phyloP scores from a whole-genome alignment of 73 alveolate species.

The Tetrahymena thermophila region DNA sequence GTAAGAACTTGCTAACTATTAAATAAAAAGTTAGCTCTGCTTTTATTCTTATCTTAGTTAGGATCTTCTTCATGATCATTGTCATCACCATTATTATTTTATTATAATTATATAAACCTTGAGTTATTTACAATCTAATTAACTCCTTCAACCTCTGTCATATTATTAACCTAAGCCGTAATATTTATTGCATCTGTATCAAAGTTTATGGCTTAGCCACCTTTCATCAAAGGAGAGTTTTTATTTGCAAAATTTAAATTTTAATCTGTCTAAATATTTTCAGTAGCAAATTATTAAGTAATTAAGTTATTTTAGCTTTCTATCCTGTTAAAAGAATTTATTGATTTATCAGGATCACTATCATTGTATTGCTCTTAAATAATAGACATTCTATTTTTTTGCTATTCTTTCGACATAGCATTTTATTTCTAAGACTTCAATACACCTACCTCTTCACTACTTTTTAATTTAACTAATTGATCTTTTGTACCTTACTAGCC shows the following conservation, averaged over 20 bases:
- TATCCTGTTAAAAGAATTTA: background rate
- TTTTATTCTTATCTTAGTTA: background rate
- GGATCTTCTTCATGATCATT: background rate
- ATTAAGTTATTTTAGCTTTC: background rate
- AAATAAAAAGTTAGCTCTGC: background rate
- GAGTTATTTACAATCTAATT: background rate
- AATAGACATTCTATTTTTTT: background rate
- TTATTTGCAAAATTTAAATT: background rate
- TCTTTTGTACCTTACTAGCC: background rate
- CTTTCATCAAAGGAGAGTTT: background rate
- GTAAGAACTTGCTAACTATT: background rate
- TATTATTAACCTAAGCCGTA: background rate
- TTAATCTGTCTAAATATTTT: background rate
- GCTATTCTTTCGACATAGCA: background rate
- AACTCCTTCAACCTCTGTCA: background rate
- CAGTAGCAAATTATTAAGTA: background rate
- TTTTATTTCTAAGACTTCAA: background rate
- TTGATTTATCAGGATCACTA: background rate
- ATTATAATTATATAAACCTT: background rate
- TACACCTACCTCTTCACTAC: background rate
- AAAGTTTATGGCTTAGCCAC: background rate
- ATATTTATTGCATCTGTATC: background rate
- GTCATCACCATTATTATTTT: background rate
- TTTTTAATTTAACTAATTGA: too few species aligned
- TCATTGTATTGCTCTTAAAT: background rate